Evolutionary conservation across 306 rosid genomes (phyloP).

Genomic region (Hylodesmum podocarpum): DNA sequence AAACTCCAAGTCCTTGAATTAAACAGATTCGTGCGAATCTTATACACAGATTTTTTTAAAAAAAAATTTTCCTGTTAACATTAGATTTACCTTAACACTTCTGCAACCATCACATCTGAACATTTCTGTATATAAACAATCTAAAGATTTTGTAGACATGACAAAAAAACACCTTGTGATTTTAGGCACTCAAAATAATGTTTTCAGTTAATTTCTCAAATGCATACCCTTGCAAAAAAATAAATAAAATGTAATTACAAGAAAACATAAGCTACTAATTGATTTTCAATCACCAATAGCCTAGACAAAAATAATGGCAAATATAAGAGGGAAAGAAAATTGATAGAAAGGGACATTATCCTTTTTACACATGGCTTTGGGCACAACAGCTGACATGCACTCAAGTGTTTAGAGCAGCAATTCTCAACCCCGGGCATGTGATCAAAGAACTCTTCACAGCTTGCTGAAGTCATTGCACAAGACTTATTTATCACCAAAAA

Average conservation of each 20-base stretch:
- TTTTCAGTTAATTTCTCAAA: not conserved
- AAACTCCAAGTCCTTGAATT: no score
- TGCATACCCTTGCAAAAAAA: constrained; percentile 10
- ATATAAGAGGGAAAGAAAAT: not conserved
- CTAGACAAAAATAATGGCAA: constrained; percentile 25
- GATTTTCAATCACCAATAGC: not conserved
- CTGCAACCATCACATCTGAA: not conserved
- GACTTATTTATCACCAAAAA: constrained; percentile 26
- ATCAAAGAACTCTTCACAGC: constrained; percentile 12
- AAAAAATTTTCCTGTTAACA: no score
- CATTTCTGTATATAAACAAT: not conserved
- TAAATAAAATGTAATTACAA: constrained; percentile 32
- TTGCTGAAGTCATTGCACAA: constrained; percentile 31
- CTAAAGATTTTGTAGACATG: not conserved
- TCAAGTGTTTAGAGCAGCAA: not conserved
- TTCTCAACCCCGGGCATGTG: constrained; percentile 4
- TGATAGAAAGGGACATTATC: not conserved
- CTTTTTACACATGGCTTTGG: not conserved
- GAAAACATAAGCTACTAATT: not conserved
- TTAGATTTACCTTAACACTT: not conserved
- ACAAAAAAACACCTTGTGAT: not conserved
- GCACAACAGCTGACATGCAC: constrained; percentile 13
- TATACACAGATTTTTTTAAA: no score
- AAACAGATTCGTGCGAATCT: no score
- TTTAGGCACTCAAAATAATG: not conserved